Percentiles rank a stretch among this genome's conserved stretches.
phyloP scores from a whole-genome alignment of 129 eudicot genomes.

The Heracleum sosnowskyi region DNA sequence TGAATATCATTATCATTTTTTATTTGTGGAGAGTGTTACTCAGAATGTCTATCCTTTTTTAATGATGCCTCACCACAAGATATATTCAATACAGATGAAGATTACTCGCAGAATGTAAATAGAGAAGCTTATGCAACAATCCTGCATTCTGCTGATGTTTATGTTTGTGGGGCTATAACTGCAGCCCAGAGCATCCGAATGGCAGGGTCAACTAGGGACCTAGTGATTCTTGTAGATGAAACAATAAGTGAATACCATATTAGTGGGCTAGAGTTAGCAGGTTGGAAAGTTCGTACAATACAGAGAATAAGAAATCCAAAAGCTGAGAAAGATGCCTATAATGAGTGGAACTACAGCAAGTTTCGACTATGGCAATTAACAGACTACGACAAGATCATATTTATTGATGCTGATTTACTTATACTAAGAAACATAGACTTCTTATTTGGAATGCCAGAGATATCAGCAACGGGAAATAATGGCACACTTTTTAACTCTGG shows the following conservation, averaged over 20 bases:
- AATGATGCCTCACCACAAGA: not conserved
- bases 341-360: constrained; percentile 74
- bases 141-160: constrained; percentile 50
- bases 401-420: constrained; percentile 54
- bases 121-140: constrained; percentile 59
- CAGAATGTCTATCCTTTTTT: not conserved
- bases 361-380: constrained; percentile 63
- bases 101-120: constrained; percentile 15
- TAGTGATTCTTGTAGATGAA: constrained; percentile 52
- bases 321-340: constrained; percentile 56
- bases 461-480: constrained; percentile 57
- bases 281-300: constrained; percentile 51
- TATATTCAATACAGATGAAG: constrained; percentile 21
- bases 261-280: constrained; percentile 51
- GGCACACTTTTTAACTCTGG: constrained; percentile 62
- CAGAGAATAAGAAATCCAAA: constrained; percentile 52
- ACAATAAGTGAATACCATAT: constrained; percentile 41
- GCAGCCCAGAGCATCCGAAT: constrained; percentile 63
- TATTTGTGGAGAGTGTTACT: not conserved
- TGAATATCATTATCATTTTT: not conserved
- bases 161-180: constrained; percentile 61
- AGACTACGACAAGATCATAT: constrained; percentile 57
- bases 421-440: constrained; percentile 50
- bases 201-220: constrained; percentile 54
- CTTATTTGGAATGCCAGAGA: constrained; percentile 45